Evolutionary conservation across 345 rosid genomes (phyloP).

Genomic region (Eucalyptus albens): DNA sequence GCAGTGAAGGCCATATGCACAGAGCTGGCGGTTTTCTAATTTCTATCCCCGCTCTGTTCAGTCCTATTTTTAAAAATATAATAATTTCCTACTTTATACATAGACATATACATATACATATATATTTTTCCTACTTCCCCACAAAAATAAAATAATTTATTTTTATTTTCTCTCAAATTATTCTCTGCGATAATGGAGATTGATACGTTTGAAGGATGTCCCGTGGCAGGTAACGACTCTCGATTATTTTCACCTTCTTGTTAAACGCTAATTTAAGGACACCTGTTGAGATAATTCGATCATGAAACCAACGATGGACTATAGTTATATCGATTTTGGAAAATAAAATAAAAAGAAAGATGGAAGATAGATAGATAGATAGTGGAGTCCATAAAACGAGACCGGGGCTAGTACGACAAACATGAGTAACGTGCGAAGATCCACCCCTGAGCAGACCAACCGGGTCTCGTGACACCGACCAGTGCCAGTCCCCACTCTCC

Average conservation of each 20-base stretch:
- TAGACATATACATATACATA: too few relatives aligned
- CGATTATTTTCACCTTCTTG: background rate
- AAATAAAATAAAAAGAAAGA: background rate
- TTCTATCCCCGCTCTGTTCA: background rate
- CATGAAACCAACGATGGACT: background rate
- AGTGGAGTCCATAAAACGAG: background rate
- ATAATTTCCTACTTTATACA: too few relatives aligned
- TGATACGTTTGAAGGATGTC: background rate
- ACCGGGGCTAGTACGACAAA: background rate
- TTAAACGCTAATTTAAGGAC: background rate
- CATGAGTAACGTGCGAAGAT: constrained; percentile 55
- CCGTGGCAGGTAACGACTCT: background rate
- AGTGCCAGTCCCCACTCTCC: background rate
- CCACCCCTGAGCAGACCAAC: constrained; percentile 38
- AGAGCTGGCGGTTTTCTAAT: background rate
- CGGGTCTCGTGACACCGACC: constrained; percentile 26
- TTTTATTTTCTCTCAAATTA: background rate
- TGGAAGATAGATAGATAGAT: too few relatives aligned
- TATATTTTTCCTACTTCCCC: background rate
- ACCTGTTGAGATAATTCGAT: background rate
- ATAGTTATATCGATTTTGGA: background rate
- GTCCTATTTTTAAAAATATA: background rate
- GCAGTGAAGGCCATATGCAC: background rate
- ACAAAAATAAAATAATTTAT: background rate
- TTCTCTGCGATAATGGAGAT: background rate